Evolutionary conservation across 2,329 filamentous ascomycete species (phyloP).

Genomic region (Raffaelea ambrosiae): DNA sequence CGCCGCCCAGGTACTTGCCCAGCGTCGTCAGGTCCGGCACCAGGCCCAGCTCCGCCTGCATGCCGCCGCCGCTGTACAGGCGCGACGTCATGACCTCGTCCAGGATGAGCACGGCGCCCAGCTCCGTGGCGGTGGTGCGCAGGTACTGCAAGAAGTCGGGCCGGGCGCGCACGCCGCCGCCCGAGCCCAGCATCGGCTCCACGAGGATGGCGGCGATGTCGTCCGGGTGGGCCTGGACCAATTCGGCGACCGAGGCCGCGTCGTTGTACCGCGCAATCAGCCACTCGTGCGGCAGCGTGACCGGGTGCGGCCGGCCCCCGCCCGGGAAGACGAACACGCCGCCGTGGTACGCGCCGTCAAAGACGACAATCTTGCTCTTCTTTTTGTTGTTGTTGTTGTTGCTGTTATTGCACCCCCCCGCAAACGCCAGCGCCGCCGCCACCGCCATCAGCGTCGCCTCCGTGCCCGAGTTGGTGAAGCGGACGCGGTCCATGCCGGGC

Average conservation of each 20-base stretch:
- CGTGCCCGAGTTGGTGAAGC: constrained; percentile 58
- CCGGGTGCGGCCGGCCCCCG: constrained; percentile 19
- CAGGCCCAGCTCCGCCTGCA: constrained; percentile 46
- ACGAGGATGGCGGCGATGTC: constrained; percentile 54
- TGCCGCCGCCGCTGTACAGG: constrained; percentile 48
- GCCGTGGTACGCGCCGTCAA: constrained; percentile 42
- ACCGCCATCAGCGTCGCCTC: constrained; percentile 54
- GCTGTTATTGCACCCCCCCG: too few relatives aligned
- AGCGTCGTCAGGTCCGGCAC: constrained; percentile 40
- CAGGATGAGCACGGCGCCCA: constrained; percentile 51
- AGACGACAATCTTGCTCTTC: constrained; percentile 42
- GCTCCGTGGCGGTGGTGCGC: constrained; percentile 34
- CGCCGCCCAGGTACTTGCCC: constrained; percentile 52
- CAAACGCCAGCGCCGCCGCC: constrained; percentile 38
- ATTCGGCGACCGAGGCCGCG: constrained; percentile 30
- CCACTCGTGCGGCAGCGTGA: constrained; percentile 34
- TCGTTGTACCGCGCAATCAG: constrained; percentile 56
- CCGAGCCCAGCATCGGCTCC: constrained; percentile 56
- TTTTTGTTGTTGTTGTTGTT: too few relatives aligned
- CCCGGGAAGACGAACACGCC: constrained; percentile 27
- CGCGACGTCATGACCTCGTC: constrained; percentile 66
- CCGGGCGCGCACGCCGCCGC: constrained; percentile 44
- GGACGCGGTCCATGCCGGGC: constrained; percentile 36
- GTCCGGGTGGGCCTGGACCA: constrained; percentile 26
- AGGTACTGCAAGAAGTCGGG: constrained; percentile 45